Base-by-base conservation (phyloP, 2,329 filamentous ascomycete genomes). In the Aspergillus sp. region DNA sequence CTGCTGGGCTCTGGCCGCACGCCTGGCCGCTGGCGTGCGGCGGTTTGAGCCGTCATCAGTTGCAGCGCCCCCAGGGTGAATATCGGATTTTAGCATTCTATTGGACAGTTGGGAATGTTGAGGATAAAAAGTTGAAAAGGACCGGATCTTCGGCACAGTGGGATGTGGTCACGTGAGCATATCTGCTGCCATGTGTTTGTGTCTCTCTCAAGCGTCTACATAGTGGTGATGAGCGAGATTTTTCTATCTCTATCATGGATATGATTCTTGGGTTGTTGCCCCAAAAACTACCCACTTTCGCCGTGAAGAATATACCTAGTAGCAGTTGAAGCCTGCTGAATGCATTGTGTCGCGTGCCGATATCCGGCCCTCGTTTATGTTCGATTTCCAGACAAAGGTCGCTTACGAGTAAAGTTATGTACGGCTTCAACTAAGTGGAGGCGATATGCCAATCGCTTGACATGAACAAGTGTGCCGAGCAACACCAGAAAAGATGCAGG, bases 141-240 rank as follows among this genome's bases (percentile, higher is more conserved):
- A 7, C 45, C 45, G 45, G 46, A 48, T 48, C 46, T 55, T 62
- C 53, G 53, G 53, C 53, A 55, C 43, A 25, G 46, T 47, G 19
- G 19, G 19, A 19, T 19, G 23, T 45, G 13, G 11, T 54, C 28
- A 22, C 46, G 46, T 49, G 46, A 38, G 31, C 3, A 38, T 9
- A 38, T 38, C 4, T 3, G 13, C 34, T 41, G 11, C 11, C 34
- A 41, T 13, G 19, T 19, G 19, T 19, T 19, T 19, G 2, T n/a
- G n/a, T n/a, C n/a, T 19, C 19, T 19, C 19, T 19, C 19, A 19
- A 19, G 19, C 19, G 19, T 19, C 19, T 19, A 19, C 19, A 19
- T 19, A 15, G 11, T 41, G 2, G 34, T 15, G 34, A 41, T 41
- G 11, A 41, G 34, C 3, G 25, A 41, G 11, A 19, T 17, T 13